A percentile compares a stretch with the other conserved stretches of the same genome.
Conservation (phyloP, 2,329 filamentous ascomycete genomes). For the Alternaria metachromatica region DNA sequence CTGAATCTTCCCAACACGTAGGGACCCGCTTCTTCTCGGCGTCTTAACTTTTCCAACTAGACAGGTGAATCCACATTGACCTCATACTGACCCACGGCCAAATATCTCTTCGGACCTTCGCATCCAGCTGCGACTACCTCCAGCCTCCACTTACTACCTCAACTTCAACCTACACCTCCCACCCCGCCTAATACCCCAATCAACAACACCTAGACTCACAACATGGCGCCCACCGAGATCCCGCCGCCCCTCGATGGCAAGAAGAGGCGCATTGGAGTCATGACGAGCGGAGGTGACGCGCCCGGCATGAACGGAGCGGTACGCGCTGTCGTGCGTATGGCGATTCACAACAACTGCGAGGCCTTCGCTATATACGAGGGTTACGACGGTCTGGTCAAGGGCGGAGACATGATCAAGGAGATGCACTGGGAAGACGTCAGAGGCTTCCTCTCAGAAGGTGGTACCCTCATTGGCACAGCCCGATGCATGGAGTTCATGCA, state of each 20-base stretch:
- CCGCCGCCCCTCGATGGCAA: slow-evolving; percentile 52
- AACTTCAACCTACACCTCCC: slow-evolving; percentile 1
- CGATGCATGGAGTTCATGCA: slow-evolving; percentile 93
- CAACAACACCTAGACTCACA: slow-evolving; percentile 8
- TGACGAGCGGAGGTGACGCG: slow-evolving; percentile 94
- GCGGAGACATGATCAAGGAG: slow-evolving; percentile 84
- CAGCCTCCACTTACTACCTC: slow-evolving; percentile 8
- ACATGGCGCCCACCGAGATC: slow-evolving; percentile 40
- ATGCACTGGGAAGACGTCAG: slow-evolving; percentile 94
- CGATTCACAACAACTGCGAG: slow-evolving; percentile 73
- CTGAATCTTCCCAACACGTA: slow-evolving; percentile 30
- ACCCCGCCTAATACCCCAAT: slow-evolving; percentile 4
- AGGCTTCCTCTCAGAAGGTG: slow-evolving; percentile 91
- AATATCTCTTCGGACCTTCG: slow-evolving; percentile 13
- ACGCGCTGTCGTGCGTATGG: slow-evolving; percentile 87
- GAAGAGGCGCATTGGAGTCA: slow-evolving; percentile 78
- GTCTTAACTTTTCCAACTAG: slow-evolving; percentile 21
- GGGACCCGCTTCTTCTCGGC: slow-evolving; percentile 28
- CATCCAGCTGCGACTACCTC: slow-evolving; percentile 8
- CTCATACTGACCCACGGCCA: slow-evolving; percentile 31
- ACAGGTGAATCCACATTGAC: slow-evolving; percentile 29
- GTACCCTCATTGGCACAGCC: slow-evolving; percentile 94
- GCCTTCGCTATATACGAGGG: slow-evolving; percentile 75
- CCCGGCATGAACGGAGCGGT: slow-evolving; percentile 95
- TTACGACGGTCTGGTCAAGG: slow-evolving; percentile 92